A percentile compares a stretch with the other conserved stretches of the same genome.
Conservation (phyloP, 1,284 basidiomycete genomes). For the Garcileccinum viscosum region DNA sequence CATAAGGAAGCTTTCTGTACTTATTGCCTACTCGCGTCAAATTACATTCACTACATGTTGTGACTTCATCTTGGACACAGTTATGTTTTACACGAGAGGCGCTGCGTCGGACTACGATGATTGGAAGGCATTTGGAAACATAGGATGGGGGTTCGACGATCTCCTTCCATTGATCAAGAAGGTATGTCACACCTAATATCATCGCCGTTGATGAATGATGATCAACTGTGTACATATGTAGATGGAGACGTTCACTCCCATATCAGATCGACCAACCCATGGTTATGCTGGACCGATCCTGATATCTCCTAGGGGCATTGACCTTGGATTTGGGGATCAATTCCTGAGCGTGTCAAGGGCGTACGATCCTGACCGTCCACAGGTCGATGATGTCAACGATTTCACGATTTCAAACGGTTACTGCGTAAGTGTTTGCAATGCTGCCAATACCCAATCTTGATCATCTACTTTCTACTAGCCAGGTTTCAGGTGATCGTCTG, state of each 20-base stretch:
- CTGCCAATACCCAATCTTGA: neutral
- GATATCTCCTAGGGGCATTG: neutral
- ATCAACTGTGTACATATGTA: neutral
- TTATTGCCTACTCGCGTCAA: neutral
- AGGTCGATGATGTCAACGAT: neutral
- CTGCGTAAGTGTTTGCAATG: neutral
- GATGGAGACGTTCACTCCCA: neutral
- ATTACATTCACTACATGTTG: neutral
- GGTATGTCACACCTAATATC: neutral
- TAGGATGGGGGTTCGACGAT: neutral
- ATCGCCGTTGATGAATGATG: neutral
- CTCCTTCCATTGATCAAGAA: neutral
- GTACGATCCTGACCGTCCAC: neutral
- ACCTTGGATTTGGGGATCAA: neutral
- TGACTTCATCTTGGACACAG: neutral
- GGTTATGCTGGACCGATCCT: neutral
- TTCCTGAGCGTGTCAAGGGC: neutral
- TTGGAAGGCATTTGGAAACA: neutral
- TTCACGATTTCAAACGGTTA: neutral
- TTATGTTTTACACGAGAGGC: neutral
- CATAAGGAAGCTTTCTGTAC: neutral
- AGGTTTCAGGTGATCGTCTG: neutral
- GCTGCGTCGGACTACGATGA: neutral
- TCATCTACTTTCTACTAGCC: neutral
- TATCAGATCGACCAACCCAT: neutral